phyloP scores from a whole-genome alignment of 257 asterid species.

The Voacanga thouarsii region DNA sequence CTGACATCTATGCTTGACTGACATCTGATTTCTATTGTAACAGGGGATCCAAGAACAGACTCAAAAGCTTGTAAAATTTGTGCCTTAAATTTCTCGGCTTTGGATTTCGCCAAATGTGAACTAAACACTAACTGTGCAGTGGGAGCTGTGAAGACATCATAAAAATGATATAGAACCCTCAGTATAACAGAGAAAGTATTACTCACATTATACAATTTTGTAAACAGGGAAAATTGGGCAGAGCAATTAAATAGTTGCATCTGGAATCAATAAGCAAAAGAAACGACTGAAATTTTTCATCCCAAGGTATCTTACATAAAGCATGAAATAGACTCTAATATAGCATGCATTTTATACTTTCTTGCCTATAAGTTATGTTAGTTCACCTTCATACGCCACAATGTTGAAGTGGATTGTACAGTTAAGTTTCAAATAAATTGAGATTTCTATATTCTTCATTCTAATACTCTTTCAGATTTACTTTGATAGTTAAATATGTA shows the following conservation, averaged over 20 bases:
- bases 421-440: too few relatives aligned
- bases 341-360: not conserved
- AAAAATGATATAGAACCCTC: slow-evolving; percentile 7
- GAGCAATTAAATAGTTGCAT: not conserved
- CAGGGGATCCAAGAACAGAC: slow-evolving; percentile 72
- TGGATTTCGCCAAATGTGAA: slow-evolving; percentile 64
- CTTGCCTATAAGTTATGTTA: too few relatives aligned
- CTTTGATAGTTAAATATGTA: not conserved
- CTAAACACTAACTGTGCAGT: slow-evolving; percentile 74
- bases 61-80: slow-evolving; percentile 88
- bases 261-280: not conserved
- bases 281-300: not conserved
- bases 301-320: not conserved
- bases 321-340: not conserved
- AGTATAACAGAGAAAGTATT: slow-evolving; percentile 1
- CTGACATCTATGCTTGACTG: slow-evolving; percentile 49
- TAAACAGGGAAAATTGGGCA: not conserved
- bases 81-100: slow-evolving; percentile 66
- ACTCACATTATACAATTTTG: not conserved
- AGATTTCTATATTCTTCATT: too few relatives aligned
- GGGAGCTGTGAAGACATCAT: slow-evolving; percentile 61
- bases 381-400: too few relatives aligned
- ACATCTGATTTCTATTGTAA: slow-evolving; percentile 72
- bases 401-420: too few relatives aligned
- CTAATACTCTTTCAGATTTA: too few relatives aligned